Evolutionary conservation across 2,329 filamentous ascomycete species (phyloP).

Genomic region (Ophiostoma populinum): DNA sequence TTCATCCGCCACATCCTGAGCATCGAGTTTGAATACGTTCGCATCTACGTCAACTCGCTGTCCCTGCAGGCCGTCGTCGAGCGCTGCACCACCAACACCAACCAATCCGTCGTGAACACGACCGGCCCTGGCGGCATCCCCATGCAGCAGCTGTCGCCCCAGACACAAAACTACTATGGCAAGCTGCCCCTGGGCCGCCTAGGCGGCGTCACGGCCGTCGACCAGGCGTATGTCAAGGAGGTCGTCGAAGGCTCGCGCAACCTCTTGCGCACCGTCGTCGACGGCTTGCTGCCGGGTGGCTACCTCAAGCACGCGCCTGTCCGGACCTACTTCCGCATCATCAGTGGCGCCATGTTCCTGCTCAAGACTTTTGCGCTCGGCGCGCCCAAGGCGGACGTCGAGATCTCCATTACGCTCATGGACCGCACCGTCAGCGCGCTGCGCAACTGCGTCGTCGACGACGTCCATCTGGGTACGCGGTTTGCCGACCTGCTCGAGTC

Average conservation of each 20-base stretch:
- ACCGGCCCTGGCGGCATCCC: neutral
- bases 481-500: slow-evolving; percentile 73
- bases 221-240: slow-evolving; percentile 58
- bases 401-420: slow-evolving; percentile 57
- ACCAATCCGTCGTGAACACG: slow-evolving; percentile 10
- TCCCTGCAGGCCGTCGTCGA: slow-evolving; percentile 91
- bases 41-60: slow-evolving; percentile 87
- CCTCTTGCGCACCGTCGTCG: slow-evolving; percentile 59
- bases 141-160: slow-evolving; percentile 33
- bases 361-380: slow-evolving; percentile 73
- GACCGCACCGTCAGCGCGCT: slow-evolving; percentile 58
- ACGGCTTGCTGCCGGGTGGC: slow-evolving; percentile 54
- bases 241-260: slow-evolving; percentile 65
- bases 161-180: slow-evolving; percentile 47
- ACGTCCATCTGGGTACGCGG: slow-evolving; percentile 69
- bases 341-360: slow-evolving; percentile 70
- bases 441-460: slow-evolving; percentile 64
- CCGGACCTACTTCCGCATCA: slow-evolving; percentile 72
- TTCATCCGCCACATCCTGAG: slow-evolving; percentile 61
- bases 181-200: slow-evolving; percentile 46
- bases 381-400: slow-evolving; percentile 61
- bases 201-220: slow-evolving; percentile 45
- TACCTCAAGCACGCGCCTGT: slow-evolving; percentile 73
- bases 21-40: slow-evolving; percentile 91
- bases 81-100: slow-evolving; percentile 53